phyloP scores from a whole-genome alignment of 2,329 filamentous ascomycete genomes.

The Aspergillus amoenus region DNA sequence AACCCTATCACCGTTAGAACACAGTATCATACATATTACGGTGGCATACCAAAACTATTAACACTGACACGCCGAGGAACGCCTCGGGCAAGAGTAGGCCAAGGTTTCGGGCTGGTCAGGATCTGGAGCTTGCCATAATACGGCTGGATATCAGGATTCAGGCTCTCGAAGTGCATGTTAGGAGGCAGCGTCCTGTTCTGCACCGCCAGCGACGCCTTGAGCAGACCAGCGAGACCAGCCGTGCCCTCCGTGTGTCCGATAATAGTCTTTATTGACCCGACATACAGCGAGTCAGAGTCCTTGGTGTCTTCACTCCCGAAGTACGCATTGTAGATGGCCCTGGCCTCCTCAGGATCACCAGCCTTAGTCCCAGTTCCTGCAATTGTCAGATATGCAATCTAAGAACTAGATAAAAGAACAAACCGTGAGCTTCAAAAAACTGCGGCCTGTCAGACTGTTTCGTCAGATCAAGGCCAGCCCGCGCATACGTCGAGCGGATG shows the following conservation, averaged over 20 bases:
- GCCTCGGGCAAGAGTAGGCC: neutral
- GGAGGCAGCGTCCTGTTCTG: neutral
- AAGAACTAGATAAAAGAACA: too few species aligned
- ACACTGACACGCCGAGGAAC: neutral
- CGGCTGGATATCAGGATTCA: neutral
- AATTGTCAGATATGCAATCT: too few species aligned
- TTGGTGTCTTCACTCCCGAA: neutral
- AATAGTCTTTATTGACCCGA: slow-evolving; percentile 27
- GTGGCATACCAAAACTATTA: neutral
- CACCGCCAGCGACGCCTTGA: slow-evolving; percentile 14
- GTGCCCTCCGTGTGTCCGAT: slow-evolving; percentile 30
- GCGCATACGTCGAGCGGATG: slow-evolving; percentile 36
- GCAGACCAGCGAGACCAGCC: slow-evolving; percentile 27
- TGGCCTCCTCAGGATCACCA: slow-evolving; percentile 29
- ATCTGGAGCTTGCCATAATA: neutral
- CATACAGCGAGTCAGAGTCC: slow-evolving; percentile 4
- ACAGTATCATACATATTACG: neutral
- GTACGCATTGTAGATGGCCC: slow-evolving; percentile 21
- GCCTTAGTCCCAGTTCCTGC: slow-evolving; percentile 21
- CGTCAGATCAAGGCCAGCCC: slow-evolving; percentile 31
- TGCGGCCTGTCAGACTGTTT: slow-evolving; percentile 18
- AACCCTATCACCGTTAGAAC: neutral
- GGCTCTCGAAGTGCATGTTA: neutral
- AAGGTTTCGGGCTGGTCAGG: neutral
- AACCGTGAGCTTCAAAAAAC: slow-evolving; percentile 34